These are phyloP conservation scores for Paramecium primaurelia DNA, from an alignment of 73 alveolate genomes.

Conservation along the genomic window DNA sequence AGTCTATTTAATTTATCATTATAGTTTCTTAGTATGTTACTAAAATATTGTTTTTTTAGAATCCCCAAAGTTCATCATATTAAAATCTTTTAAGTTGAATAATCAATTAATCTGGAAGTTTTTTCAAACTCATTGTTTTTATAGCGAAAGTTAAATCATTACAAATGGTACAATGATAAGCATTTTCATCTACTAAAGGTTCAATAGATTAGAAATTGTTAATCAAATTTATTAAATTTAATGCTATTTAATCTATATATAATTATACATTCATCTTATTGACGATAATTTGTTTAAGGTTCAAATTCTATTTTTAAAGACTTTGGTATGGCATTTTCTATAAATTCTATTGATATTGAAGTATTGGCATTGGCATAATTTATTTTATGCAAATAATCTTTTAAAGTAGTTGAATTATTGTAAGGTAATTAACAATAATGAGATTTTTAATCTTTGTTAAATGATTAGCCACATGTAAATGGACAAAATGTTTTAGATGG, in stretches of 20 bases:
- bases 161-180: conserved; percentile 44
- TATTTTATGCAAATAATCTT: not conserved
- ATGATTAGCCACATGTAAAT: not conserved
- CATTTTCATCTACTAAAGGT: conserved; percentile 29
- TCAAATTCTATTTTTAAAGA: not conserved
- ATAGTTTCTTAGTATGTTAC: conserved; percentile 34
- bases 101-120: conserved; percentile 47
- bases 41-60: conserved; percentile 33
- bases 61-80: conserved; percentile 1
- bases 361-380: not conserved
- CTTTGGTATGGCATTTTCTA: not conserved
- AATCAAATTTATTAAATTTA: not conserved
- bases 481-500: conserved; percentile 17
- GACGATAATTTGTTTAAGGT: not conserved
- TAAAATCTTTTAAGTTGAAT: conserved; percentile 54
- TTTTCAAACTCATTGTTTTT: not conserved
- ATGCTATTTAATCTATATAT: not conserved
- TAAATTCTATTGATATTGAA: not conserved
- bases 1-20: not conserved
- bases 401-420: not conserved
- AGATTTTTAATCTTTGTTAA: not conserved
- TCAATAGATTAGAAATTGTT: not conserved
- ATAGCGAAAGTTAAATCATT: conserved; percentile 28
- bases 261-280: not conserved
- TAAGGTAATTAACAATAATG: conserved; percentile 29